Evolutionary conservation across 768 basidiomycete species (phyloP).

Genomic region (Pilatotrama ljubarskyi): DNA sequence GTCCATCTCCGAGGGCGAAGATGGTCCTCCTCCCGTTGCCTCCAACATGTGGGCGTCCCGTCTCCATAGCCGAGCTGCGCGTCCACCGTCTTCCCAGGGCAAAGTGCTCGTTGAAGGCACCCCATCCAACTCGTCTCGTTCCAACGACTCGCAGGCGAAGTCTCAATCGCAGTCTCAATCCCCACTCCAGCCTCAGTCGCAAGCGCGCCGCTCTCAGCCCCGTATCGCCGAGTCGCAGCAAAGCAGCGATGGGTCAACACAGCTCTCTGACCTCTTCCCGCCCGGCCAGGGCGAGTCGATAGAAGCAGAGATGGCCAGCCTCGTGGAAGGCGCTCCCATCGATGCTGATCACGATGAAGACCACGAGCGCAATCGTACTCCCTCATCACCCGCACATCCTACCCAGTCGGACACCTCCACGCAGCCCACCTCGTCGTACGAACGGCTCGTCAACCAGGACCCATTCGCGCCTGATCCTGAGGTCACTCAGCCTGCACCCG

Average conservation of each 20-base stretch:
- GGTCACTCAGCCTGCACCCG: slow-evolving; percentile 18
- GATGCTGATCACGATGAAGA: neutral
- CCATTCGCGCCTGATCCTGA: slow-evolving; percentile 9
- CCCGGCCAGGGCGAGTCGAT: slow-evolving; percentile 11
- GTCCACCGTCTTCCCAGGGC: neutral
- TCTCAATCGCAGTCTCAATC: slow-evolving; percentile 31
- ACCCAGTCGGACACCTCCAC: slow-evolving; percentile 14
- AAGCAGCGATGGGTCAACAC: neutral
- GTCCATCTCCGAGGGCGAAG: slow-evolving; percentile 13
- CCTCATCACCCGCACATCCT: neutral
- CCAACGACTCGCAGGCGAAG: slow-evolving; percentile 38
- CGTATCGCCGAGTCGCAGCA: neutral
- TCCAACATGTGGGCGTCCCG: neutral
- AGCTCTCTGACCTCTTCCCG: slow-evolving; percentile 10
- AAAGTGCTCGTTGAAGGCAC: slow-evolving; percentile 53
- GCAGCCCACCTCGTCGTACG: slow-evolving; percentile 20
- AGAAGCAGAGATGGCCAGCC: neutral
- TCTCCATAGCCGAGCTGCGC: neutral
- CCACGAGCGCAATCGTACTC: neutral
- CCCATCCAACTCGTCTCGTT: slow-evolving; percentile 40
- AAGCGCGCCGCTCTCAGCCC: neutral
- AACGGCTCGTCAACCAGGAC: slow-evolving; percentile 13
- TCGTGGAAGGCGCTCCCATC: neutral
- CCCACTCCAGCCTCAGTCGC: slow-evolving; percentile 28
- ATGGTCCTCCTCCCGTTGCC: slow-evolving; percentile 11